These are phyloP conservation scores for Stephania japonica DNA, from an alignment of 164 flowering plant species.

Conservation along the genomic window DNA sequence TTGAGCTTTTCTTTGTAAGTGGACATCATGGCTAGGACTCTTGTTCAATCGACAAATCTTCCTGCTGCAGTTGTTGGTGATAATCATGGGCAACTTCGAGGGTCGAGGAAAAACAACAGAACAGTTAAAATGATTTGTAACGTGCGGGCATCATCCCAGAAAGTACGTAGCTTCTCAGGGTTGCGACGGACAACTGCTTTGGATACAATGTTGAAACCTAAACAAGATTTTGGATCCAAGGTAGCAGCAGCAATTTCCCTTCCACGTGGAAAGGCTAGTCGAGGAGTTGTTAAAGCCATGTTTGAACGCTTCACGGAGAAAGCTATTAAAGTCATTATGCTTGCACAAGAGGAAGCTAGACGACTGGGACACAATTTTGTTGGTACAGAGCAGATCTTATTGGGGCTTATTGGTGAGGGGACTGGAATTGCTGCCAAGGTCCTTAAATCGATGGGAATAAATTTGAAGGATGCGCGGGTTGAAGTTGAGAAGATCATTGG, in stretches of 20 bases:
- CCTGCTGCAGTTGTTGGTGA: conserved; percentile 30
- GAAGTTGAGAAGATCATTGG: conserved; percentile 98
- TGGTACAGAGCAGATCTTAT: conserved; percentile 88
- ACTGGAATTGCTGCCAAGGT: conserved; percentile 99
- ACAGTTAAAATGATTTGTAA: conserved; percentile 36
- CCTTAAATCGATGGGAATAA: conserved; percentile 91
- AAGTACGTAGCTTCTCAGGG: conserved; percentile 40
- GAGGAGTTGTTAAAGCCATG: conserved; percentile 56
- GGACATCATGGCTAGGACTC: conserved; percentile 51
- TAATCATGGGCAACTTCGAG: conserved; percentile 27
- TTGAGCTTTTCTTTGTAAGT: background rate
- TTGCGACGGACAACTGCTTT: conserved; percentile 37
- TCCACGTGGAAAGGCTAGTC: conserved; percentile 30
- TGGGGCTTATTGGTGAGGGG: conserved; percentile 97
- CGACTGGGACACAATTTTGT: conserved; percentile 93
- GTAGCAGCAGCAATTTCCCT: conserved; percentile 31
- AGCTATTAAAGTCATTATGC: conserved; percentile 94
- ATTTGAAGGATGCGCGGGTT: conserved; percentile 89
- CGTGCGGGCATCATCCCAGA: conserved; percentile 23
- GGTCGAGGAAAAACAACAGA: conserved; percentile 38
- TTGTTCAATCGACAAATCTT: conserved; percentile 48
- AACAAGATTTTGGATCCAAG: conserved; percentile 34
- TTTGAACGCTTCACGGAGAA: conserved; percentile 96
- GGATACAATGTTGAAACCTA: conserved; percentile 23
- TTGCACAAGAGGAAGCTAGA: conserved; percentile 97